Conservation (phyloP, 805 yeast genomes). For the Pachysolen tannophilus region DNA sequence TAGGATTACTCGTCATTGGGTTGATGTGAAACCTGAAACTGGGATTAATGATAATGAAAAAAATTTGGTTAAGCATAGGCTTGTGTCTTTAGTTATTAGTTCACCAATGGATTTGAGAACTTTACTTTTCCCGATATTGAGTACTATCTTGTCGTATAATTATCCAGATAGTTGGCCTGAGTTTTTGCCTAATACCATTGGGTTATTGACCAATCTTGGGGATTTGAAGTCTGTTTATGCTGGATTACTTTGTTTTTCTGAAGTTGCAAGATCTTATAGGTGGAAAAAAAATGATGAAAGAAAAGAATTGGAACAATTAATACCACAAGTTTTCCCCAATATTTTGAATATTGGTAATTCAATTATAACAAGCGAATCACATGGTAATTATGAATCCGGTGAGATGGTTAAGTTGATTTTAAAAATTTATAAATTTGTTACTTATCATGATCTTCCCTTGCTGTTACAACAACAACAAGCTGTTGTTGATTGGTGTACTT, state of each 20-base stretch:
- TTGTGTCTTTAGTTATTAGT: slow-evolving; percentile 54
- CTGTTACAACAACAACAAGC: slow-evolving; percentile 47
- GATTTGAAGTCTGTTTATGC: slow-evolving; percentile 42
- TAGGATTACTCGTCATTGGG: slow-evolving; percentile 62
- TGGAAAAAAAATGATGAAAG: slow-evolving; percentile 64
- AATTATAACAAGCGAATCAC: slow-evolving; percentile 28
- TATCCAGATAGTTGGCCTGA: slow-evolving; percentile 43
- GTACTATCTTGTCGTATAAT: slow-evolving; percentile 37
- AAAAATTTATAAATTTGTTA: slow-evolving; percentile 75
- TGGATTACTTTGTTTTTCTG: slow-evolving; percentile 70
- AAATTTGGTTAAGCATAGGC: slow-evolving; percentile 59
- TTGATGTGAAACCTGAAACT: no score
- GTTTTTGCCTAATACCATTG: slow-evolving; percentile 39
- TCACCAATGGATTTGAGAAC: slow-evolving; percentile 35
- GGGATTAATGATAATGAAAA: slow-evolving; percentile 71
- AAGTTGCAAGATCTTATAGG: slow-evolving; percentile 65
- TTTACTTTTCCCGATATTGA: slow-evolving; percentile 45
- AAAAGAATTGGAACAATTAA: slow-evolving; percentile 48
- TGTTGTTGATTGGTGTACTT: slow-evolving; percentile 62
- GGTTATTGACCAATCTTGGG: slow-evolving; percentile 33
- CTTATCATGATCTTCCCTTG: slow-evolving; percentile 71
- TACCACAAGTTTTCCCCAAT: slow-evolving; percentile 58
- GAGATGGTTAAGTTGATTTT: slow-evolving; percentile 72
- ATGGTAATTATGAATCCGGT: slow-evolving; percentile 30
- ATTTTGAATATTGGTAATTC: slow-evolving; percentile 59